phyloP scores from a whole-genome alignment of 176 grass and related monocot genomes.

The sorghum (Sorghum bicolor) region Sorghum_bicolor_NCBIv3 NC_012870.2:16924501-16925000 shows the following conservation, averaged over 20 bases:
- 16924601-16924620: no score
- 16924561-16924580: no score
- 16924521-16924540: no score
- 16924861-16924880: background rate
- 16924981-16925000: conserved; percentile 32
- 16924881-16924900: no score
- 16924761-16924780: conserved; percentile 51
- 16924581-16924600: no score
- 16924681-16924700: conserved; percentile 49
- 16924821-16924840: background rate
- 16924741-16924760: conserved; percentile 50
- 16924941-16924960: conserved; percentile 21
- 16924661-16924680: conserved; percentile 26
- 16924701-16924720: conserved; percentile 73
- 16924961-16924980: conserved; percentile 26
- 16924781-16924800: conserved; percentile 43
- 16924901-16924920: background rate
- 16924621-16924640: no score
- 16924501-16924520: no score
- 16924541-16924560: no score
- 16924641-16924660: no score
- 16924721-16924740: conserved; percentile 69
- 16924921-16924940: background rate
- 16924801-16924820: conserved; percentile 8
- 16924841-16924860: background rate